phyloP scores from a whole-genome alignment of 441 rosid species.

The Adansonia gregorii region DNA sequence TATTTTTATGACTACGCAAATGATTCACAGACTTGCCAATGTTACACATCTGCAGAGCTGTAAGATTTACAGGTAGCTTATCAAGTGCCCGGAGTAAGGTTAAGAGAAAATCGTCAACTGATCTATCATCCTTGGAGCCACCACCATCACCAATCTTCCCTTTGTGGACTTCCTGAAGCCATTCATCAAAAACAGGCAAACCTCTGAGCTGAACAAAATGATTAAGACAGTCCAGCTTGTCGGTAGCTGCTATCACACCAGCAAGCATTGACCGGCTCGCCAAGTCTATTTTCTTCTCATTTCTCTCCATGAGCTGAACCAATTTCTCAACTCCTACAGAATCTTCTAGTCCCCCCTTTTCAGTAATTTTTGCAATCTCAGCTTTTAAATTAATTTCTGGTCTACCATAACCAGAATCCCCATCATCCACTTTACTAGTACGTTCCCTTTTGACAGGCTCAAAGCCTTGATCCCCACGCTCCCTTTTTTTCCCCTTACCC shows the following conservation, averaged over 20 bases:
- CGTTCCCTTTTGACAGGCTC: constrained; percentile 83
- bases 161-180: constrained; percentile 97
- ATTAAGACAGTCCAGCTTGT: constrained; percentile 77
- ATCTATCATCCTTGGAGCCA: constrained; percentile 74
- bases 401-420: constrained; percentile 55
- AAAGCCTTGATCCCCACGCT: constrained; percentile 74
- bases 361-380: constrained; percentile 79
- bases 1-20: constrained; percentile 75
- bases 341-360: constrained; percentile 80
- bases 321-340: constrained; percentile 78
- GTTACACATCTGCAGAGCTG: constrained; percentile 88
- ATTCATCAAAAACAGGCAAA: constrained; percentile 84
- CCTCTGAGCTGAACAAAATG: constrained; percentile 89
- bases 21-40: constrained; percentile 97
- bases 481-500: constrained; percentile 92
- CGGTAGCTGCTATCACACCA: constrained; percentile 83
- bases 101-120: constrained; percentile 78
- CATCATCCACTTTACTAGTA: constrained; percentile 60
- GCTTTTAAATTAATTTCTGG: constrained; percentile 61
- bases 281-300: constrained; percentile 79
- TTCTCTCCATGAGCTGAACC: constrained; percentile 81
- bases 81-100: constrained; percentile 87
- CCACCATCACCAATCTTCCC: constrained; percentile 80
- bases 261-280: constrained; percentile 70
- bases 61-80: constrained; percentile 88